Base-by-base conservation (phyloP, 2,329 filamentous ascomycete genomes). In the Epichloe aotearoae region DNA sequence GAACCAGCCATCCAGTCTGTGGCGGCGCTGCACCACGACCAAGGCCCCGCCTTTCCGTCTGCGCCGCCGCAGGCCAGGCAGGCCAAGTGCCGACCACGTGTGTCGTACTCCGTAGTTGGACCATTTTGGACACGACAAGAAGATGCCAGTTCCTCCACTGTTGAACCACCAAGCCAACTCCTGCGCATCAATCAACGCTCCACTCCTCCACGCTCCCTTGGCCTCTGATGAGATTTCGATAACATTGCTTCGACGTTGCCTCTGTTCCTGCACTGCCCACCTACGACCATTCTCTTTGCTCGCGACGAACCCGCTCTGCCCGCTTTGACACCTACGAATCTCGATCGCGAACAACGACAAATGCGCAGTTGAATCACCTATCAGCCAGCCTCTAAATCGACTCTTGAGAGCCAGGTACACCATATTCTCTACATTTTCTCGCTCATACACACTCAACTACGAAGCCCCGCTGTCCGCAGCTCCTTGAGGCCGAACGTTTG, bases 401-500 rank as follows among this genome's bases (percentile, higher is more conserved):
- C 14, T 26, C 30, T 36, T 8, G 34, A 44, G 26, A 34, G 6
- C 37, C 30, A 15, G n/a, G 17, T 15, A 23, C 40, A 4, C 8
- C 14, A 39, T 3, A 38, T 3, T n/a, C 3, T 10, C 19, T 30
- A 26, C 19, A 10, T 8, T 15, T 15, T 26, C 7, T 23, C n/a
- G 2, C n/a, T 34, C 8, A 23, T 11, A 26, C 17, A 14, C 26
- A 34, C 42, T 37, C 41, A 15, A 26, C 39, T 19, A 46, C 53
- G 51, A 61, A 61, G 46, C 57, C 58, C 64, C 64, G 66, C 64
- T 64, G 66, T 64, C 60, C 64, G 65, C 65, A 58, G 43, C 62
- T 56, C 14, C 19, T 41, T n/a, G 26, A 17, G 26, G 12, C n/a
- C 45, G 36, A 53, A 38, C 20, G 14, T 43, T 5, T 17, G 15